Base-by-base conservation (phyloP, 441 rosid genomes). In the Jatropha podagrica region DNA sequence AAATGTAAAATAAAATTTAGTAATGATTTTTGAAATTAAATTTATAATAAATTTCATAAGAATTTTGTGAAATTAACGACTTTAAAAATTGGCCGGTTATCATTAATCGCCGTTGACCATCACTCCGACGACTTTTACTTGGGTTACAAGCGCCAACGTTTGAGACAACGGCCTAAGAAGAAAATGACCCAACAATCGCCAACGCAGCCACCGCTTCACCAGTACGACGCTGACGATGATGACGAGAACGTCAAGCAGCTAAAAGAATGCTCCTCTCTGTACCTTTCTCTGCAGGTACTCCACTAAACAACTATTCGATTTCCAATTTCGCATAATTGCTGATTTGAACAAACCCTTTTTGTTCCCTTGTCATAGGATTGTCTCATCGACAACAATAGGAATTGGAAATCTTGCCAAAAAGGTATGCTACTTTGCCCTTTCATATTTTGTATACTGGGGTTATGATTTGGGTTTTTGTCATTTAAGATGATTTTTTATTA, bases 181-280 rank as follows among this genome's bases (percentile, higher is more conserved):
- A 56, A 46, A 48, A 78, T 73, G 79, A 60, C 71, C 55, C 73
- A 13, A 40, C 77, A 37, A 7, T 42, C 9, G 6, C 23, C 78
- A 10, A 42, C 77, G 32, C 81, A 32, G 49, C 69, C 82, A 49
- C 78, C 82, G 26, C 81, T 81, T 46, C 98, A 95, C 78, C 89
- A 77, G 74, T 81, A 61, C 79, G 91, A 90, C 72, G 92, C 91
- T 18, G 92, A 86, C 11, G 94, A 89, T 6, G 97, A 90, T 0
- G 96, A 92, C 58, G 96, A 88, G 86, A 92, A 81, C 86, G 96
- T 92, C 73, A 95, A 89, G 86, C 98, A 92, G 81, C 93, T 92
- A 64, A 78, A 77, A 48, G 91, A 95, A 52, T 95, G 97, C 79
- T 92, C 97, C 76, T 77, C 91, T 71, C 74, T 89, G 70, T 92